A percentile compares a stretch with the other conserved stretches of the same genome.
phyloP scores from a whole-genome alignment of 768 basidiomycete species.

The Tulasnella sp. region DNA sequence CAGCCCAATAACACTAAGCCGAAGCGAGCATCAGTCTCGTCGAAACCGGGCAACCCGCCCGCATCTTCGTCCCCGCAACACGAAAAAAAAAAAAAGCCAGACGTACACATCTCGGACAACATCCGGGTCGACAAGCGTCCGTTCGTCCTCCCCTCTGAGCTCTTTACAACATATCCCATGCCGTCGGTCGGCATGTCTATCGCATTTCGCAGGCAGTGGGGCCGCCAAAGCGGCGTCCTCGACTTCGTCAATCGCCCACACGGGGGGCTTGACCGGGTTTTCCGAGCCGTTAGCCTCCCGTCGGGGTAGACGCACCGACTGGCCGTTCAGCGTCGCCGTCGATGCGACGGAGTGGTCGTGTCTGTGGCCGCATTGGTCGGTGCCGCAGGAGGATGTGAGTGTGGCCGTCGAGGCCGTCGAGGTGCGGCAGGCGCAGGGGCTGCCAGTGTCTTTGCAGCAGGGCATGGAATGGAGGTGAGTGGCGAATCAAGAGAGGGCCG shows the following conservation, averaged over 20 bases:
- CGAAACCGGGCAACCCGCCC: not conserved
- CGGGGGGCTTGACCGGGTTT: no score
- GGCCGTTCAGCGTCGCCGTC: no score
- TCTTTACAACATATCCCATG: constrained; percentile 79
- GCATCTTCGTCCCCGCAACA: not conserved
- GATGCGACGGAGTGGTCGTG: no score
- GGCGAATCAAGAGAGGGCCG: no score
- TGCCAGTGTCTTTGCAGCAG: no score
- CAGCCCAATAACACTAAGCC: constrained; percentile 66
- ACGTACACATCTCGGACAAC: constrained; percentile 76
- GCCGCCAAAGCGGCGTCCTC: constrained; percentile 4
- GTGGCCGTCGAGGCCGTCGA: no score
- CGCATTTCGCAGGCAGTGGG: constrained; percentile 18
- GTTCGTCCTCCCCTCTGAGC: constrained; percentile 64
- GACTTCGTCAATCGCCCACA: constrained; percentile 12
- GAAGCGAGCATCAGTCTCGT: not conserved
- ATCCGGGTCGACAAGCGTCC: constrained; percentile 75
- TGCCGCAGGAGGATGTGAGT: no score
- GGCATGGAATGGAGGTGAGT: no score
- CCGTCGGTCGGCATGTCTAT: constrained; percentile 13
- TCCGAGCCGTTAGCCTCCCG: no score
- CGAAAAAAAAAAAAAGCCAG: constrained; percentile 8
- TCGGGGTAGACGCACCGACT: no score
- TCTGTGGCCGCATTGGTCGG: no score
- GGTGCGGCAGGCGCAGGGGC: no score